Percentiles rank a stretch among this genome's conserved stretches.
Conservation (phyloP, 768 basidiomycete species). For the Scleroderma citrinum region DNA sequence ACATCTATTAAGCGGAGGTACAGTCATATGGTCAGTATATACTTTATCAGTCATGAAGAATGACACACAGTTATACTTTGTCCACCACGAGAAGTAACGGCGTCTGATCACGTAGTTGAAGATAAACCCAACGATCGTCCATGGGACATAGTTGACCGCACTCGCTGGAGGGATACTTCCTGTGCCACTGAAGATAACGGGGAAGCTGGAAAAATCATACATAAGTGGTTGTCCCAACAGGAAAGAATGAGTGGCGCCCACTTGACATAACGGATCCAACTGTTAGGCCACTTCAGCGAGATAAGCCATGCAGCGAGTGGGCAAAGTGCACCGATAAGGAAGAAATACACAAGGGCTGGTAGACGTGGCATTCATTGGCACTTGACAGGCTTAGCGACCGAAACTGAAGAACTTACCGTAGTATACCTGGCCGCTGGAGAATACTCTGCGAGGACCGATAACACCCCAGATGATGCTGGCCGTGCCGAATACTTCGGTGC, state of each 20-base stretch:
- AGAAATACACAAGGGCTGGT: constrained; percentile 55
- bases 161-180: constrained; percentile 62
- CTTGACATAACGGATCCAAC: constrained; percentile 59
- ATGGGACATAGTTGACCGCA: constrained; percentile 60
- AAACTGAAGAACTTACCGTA: constrained; percentile 24
- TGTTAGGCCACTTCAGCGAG: constrained; percentile 55
- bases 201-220: constrained; percentile 31
- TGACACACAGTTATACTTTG: constrained; percentile 41
- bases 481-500: constrained; percentile 68
- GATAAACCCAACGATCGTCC: constrained; percentile 59
- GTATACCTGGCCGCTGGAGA: constrained; percentile 61
- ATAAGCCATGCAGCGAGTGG: constrained; percentile 53
- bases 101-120: constrained; percentile 60
- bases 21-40: background rate
- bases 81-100: constrained; percentile 62
- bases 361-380: background rate
- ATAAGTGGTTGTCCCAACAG: background rate
- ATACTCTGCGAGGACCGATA: constrained; percentile 68
- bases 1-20: constrained; percentile 42
- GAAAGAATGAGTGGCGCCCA: constrained; percentile 26
- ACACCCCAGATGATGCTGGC: constrained; percentile 81
- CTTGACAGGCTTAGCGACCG: background rate
- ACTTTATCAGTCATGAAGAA: background rate
- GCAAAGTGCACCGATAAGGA: constrained; percentile 68
- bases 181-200: constrained; percentile 51